Evolutionary conservation across 2,329 filamentous ascomycete species (phyloP), one percentile per base, ranked within the genome.

Genomic region (Daldinia eschscholtzii): DNA sequence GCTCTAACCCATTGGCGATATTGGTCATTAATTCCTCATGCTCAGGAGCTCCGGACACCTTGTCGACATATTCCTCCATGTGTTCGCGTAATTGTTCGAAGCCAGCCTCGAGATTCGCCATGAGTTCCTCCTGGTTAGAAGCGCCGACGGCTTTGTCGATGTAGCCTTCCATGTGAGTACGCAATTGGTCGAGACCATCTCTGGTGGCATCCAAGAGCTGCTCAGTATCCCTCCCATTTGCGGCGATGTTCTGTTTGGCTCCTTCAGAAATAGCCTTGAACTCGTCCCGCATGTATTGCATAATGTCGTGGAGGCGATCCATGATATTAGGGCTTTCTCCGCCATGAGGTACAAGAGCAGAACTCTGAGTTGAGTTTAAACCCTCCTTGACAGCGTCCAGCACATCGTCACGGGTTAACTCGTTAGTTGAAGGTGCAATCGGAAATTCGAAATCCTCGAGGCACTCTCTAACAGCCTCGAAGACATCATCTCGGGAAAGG

Each of bases 141-240:
- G 88, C 85, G 65, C 92, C 92, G 13, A 89, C 85, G 7, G 90
- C 88, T 55, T 89, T 89, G 74, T 94, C 90, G 64, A 96, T 89
- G 73, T 96, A 97, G 50, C 84, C 84, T 73, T 97, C 93, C 58
- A 98, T 92, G 65, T 97, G 92, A 9, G 84, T 82, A 7, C 93
- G 90, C 6, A 98, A 86, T 72, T 88, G 91, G 73, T 97, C 93
- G 0, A 77, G 67, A 0, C 94, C 94, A 76, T 97, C 93, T 73
- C 93, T 95, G 48, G 97, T 91, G 0, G 93, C 92, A 78, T 96
- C 93, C 4, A 98, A 84, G 12, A 97, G 90, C 78, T 97, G 93
- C 78, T 97, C 94, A 0, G 93, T 95, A 77, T 96, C 93, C 65
- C 90, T 87, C 44, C 92, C 93, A 73, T 90, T 93, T 69, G 92